These are phyloP conservation scores for Botrytis paeoniae DNA, from an alignment of 2,329 filamentous ascomycete genomes.

Conservation along the genomic window DNA sequence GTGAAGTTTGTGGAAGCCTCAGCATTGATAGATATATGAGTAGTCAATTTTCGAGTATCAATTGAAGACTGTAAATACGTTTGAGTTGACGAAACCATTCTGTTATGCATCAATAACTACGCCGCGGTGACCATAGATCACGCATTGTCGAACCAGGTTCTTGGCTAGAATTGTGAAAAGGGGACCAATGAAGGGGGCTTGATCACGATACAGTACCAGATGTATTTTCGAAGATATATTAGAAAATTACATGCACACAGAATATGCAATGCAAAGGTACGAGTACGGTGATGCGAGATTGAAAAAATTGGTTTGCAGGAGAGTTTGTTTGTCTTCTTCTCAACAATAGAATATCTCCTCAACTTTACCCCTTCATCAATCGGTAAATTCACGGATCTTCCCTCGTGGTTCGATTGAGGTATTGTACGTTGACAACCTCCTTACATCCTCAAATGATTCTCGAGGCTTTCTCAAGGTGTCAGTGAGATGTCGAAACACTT, in stretches of 20 bases:
- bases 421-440: neutral
- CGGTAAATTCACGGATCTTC: neutral
- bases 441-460: neutral
- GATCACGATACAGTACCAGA: neutral
- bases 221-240: neutral
- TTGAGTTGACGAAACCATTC: neutral
- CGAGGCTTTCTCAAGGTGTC: neutral
- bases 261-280: neutral
- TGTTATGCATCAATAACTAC: neutral
- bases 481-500: neutral
- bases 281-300: neutral
- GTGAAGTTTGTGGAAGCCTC: neutral
- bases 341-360: neutral
- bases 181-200: neutral
- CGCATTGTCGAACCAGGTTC: neutral
- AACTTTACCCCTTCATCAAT: conserved; percentile 11
- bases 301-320: neutral
- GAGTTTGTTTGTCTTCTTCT: neutral
- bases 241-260: too few relatives aligned
- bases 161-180: neutral
- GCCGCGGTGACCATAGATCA: neutral
- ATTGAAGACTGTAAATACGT: neutral
- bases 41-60: neutral
- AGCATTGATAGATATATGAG: neutral
- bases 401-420: too few relatives aligned